Conservation (phyloP, 2,329 filamentous ascomycete species). For the Stemphylium beticola region DNA sequence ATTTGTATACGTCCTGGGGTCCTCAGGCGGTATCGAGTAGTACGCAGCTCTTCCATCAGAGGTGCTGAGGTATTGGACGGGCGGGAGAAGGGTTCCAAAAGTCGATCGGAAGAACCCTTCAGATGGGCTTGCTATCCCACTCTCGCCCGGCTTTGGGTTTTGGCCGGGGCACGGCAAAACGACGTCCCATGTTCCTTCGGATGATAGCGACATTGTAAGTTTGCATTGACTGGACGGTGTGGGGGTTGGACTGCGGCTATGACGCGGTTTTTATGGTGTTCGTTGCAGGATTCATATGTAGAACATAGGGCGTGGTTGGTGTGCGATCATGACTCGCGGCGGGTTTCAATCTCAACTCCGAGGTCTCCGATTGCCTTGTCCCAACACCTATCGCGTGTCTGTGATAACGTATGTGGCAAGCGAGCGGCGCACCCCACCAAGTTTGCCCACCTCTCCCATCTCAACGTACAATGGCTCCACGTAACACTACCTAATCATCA, state of each 20-base stretch:
- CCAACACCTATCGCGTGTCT: no score
- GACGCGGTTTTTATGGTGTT: neutral
- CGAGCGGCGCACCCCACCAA: neutral
- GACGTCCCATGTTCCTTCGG: neutral
- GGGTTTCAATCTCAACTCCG: no score
- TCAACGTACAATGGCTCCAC: neutral
- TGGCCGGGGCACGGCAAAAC: slow-evolving; percentile 36
- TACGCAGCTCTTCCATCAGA: slow-evolving; percentile 50
- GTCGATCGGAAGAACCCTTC: slow-evolving; percentile 46
- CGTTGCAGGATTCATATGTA: neutral
- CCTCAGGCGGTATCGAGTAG: slow-evolving; percentile 46
- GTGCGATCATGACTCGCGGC: neutral
- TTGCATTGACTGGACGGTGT: neutral
- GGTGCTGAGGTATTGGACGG: slow-evolving; percentile 45
- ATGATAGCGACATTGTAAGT: neutral
- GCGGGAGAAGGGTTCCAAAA: slow-evolving; percentile 52
- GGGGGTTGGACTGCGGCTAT: neutral
- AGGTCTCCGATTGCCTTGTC: no score
- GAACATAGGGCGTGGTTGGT: slow-evolving; percentile 1
- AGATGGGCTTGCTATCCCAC: slow-evolving; percentile 43
- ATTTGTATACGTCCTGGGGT: slow-evolving; percentile 33
- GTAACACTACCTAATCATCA: neutral
- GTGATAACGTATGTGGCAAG: neutral
- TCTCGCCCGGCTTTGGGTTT: no score
- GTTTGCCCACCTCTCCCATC: neutral